Evolutionary conservation across 257 asterid species (phyloP).

Genomic region (Misopates orontium): DNA sequence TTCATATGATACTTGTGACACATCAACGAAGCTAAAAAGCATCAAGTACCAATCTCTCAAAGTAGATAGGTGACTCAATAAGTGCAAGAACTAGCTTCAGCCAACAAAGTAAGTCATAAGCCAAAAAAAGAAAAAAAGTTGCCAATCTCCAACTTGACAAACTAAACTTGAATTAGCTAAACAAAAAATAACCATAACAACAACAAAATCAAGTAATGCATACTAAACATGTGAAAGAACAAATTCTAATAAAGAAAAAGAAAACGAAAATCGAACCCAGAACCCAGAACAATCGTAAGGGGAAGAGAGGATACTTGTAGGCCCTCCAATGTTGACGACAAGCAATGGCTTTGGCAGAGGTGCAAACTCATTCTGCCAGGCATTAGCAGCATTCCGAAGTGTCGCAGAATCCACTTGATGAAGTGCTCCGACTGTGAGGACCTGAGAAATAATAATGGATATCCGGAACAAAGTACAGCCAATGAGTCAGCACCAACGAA

Average conservation of each 20-base stretch:
- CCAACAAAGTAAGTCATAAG: constrained; percentile 2
- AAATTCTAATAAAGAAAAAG: background rate
- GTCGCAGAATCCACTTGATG: constrained; percentile 84
- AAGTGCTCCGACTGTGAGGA: constrained; percentile 91
- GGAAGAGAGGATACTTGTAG: constrained; percentile 64
- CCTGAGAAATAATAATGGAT: constrained; percentile 43
- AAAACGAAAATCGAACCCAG: too few species aligned
- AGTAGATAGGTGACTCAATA: too few species aligned
- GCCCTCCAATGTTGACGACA: constrained; percentile 93
- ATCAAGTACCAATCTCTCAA: background rate
- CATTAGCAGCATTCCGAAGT: constrained; percentile 76
- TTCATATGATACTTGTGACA: background rate
- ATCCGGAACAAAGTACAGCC: constrained; percentile 13
- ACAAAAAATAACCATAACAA: background rate
- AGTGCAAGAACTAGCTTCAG: background rate
- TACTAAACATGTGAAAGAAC: background rate
- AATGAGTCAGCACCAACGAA: constrained; percentile 27
- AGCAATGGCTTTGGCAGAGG: constrained; percentile 84
- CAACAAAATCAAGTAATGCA: constrained; percentile 10
- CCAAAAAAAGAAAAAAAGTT: background rate
- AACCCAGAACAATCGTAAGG: constrained; percentile 10
- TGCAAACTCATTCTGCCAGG: constrained; percentile 91
- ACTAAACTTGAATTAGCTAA: constrained; percentile 3
- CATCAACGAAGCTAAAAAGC: background rate
- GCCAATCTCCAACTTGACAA: background rate